Conservation (phyloP, 345 rosid species). For the Lumnitzera racemosa region DNA sequence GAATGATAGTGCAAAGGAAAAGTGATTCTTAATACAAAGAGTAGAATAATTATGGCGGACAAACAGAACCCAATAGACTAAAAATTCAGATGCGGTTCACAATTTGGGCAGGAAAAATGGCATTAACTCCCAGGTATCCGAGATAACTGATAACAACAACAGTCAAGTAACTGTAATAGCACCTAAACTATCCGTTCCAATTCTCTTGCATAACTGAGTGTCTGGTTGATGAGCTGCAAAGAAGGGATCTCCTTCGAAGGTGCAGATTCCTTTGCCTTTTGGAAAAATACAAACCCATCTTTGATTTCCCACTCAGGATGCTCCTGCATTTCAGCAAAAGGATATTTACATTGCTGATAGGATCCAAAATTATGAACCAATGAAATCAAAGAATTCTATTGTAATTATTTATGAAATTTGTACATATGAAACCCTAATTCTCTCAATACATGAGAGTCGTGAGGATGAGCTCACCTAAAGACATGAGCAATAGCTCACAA, state of each 20-base stretch:
- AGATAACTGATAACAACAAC: not conserved
- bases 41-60: too few species aligned
- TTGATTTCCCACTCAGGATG: slow-evolving; percentile 93
- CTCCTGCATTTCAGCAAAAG: slow-evolving; percentile 39
- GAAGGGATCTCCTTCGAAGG: slow-evolving; percentile 98
- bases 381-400: too few species aligned
- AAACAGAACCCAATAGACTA: too few species aligned
- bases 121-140: not conserved
- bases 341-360: not conserved
- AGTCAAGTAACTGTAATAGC: not conserved
- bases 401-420: too few species aligned
- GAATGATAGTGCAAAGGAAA: too few species aligned
- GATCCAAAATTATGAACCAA: not conserved
- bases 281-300: slow-evolving; percentile 66
- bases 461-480: too few species aligned
- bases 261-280: slow-evolving; percentile 84
- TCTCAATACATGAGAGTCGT: too few species aligned
- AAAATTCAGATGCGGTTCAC: not conserved
- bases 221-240: slow-evolving; percentile 91
- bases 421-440: too few species aligned
- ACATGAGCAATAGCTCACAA: too few species aligned
- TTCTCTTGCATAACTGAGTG: slow-evolving; percentile 95
- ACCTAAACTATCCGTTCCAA: slow-evolving; percentile 89
- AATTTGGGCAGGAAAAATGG: not conserved
- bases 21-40: too few species aligned